Evolutionary conservation across 1,139 yeast genomes (phyloP).

Genomic region (Yamadazyma jaroonii): DNA sequence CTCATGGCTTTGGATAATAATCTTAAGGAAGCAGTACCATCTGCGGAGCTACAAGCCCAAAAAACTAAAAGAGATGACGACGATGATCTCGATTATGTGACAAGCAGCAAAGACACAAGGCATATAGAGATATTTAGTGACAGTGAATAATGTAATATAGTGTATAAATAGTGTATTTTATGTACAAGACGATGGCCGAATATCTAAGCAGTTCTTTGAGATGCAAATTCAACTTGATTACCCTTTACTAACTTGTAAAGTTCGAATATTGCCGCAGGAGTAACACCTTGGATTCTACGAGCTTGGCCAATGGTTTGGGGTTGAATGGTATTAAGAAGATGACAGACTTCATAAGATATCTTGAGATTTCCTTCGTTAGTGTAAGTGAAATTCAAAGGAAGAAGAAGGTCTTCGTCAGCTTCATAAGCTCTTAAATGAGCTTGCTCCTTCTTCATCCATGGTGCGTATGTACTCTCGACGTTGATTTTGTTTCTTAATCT

Average conservation of each 20-base stretch:
- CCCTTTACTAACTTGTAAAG: conserved; percentile 47
- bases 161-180: conserved; percentile 7
- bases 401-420: conserved; percentile 70
- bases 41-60: neutral
- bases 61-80: neutral
- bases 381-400: conserved; percentile 70
- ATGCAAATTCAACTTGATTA: conserved; percentile 19
- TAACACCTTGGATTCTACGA: conserved; percentile 87
- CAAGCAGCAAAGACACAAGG: neutral
- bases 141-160: conserved; percentile 10
- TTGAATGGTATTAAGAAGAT: conserved; percentile 66
- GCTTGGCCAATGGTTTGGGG: conserved; percentile 96
- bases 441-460: conserved; percentile 72
- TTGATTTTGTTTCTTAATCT: conserved; percentile 62
- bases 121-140: conserved; percentile 7
- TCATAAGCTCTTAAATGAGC: conserved; percentile 72
- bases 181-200: conserved; percentile 5
- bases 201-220: too few species aligned
- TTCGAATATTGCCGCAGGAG: conserved; percentile 81
- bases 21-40: conserved; percentile 14
- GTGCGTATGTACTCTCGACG: conserved; percentile 80
- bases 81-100: neutral
- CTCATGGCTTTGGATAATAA: conserved; percentile 34
- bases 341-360: conserved; percentile 74
- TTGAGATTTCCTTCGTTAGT: conserved; percentile 39